Conservation (phyloP, 768 basidiomycete genomes). For the Arthromyces matolae region DNA sequence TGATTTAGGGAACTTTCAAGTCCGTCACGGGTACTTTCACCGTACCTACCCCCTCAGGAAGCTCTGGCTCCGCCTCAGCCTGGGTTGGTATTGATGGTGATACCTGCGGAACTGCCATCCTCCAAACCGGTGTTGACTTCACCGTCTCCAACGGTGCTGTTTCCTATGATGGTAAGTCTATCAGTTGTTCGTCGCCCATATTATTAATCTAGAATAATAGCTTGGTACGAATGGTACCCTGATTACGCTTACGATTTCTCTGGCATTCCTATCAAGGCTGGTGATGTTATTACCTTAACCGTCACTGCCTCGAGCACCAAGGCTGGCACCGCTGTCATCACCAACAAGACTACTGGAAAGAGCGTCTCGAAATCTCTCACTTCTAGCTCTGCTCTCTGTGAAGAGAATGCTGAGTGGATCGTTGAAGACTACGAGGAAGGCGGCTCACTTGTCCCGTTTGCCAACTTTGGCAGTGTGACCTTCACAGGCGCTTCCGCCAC, state of each 20-base stretch:
- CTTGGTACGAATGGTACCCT: constrained; percentile 32
- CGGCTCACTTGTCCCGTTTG: constrained; percentile 29
- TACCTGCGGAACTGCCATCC: too few species aligned
- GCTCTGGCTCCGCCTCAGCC: constrained; percentile 27
- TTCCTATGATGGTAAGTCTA: constrained; percentile 2
- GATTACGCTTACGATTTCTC: constrained; percentile 29
- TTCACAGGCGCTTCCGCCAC: constrained; percentile 31
- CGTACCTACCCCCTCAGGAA: constrained; percentile 27
- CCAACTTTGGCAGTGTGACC: constrained; percentile 35
- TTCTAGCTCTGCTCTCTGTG: constrained; percentile 26
- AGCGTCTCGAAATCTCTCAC: constrained; percentile 26
- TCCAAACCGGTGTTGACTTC: constrained; percentile 24
- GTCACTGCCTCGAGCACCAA: constrained; percentile 30
- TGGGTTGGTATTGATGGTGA: constrained; percentile 38
- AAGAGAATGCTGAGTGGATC: constrained; percentile 36
- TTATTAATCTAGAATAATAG: constrained; percentile 8
- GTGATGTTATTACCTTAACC: constrained; percentile 26
- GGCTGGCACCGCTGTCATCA: constrained; percentile 32
- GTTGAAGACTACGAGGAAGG: constrained; percentile 32
- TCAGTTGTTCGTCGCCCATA: neutral
- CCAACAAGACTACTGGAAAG: constrained; percentile 8
- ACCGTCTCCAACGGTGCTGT: neutral
- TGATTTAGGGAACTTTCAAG: constrained; percentile 27
- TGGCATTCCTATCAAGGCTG: constrained; percentile 24
- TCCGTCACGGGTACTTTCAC: constrained; percentile 33